phyloP scores from a whole-genome alignment of 1,284 basidiomycete species.

The Cryptococcus sp. region DNA sequence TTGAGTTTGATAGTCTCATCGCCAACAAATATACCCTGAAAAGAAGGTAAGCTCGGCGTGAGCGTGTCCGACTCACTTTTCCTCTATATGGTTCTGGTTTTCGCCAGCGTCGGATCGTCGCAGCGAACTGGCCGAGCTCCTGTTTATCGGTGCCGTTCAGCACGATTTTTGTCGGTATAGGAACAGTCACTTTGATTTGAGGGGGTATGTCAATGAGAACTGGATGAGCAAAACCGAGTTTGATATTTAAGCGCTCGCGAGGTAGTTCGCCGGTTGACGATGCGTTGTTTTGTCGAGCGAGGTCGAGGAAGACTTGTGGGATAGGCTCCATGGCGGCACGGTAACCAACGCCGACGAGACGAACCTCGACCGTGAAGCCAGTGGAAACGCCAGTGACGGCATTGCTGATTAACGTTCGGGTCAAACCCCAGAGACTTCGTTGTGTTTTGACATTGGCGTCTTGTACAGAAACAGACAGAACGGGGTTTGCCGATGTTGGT shows the following conservation, averaged over 20 bases:
- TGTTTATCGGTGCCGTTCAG: conserved; percentile 60
- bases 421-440: conserved; percentile 89
- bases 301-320: conserved; percentile 57
- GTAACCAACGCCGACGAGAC: conserved; percentile 94
- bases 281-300: conserved; percentile 29
- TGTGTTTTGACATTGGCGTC: conserved; percentile 73
- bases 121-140: conserved; percentile 80
- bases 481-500: conserved; percentile 17
- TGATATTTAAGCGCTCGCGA: conserved; percentile 67
- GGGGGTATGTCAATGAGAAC: conserved; percentile 79
- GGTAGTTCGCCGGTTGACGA: conserved; percentile 27
- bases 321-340: conserved; percentile 84
- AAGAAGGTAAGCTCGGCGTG: background rate
- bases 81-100: conserved; percentile 97
- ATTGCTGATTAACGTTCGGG: conserved; percentile 83
- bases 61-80: conserved; percentile 66
- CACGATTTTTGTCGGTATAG: conserved; percentile 58
- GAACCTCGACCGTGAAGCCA: conserved; percentile 79
- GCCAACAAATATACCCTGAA: conserved; percentile 85
- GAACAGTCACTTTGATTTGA: conserved; percentile 66
- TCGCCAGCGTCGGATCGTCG: conserved; percentile 77
- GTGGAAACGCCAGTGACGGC: conserved; percentile 86
- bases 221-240: conserved; percentile 88
- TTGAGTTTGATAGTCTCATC: conserved; percentile 86
- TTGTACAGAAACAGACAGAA: conserved; percentile 63